Percentiles rank a stretch among this genome's conserved stretches.
Evolutionary conservation across 768 basidiomycete species (phyloP).

Genomic region (Neoboletus brunneissimus): DNA sequence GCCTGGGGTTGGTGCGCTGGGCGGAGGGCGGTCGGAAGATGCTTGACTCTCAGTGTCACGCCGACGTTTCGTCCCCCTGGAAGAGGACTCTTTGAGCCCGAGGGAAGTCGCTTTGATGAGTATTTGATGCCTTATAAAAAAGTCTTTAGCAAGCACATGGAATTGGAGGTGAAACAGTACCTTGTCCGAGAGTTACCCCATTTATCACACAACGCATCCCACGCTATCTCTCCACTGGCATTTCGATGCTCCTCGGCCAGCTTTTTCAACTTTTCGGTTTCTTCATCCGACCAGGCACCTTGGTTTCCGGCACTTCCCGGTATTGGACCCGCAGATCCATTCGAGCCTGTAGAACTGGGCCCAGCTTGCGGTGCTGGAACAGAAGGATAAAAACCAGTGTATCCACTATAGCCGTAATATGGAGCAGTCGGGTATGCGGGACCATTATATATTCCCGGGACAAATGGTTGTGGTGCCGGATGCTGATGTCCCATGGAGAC

Average conservation of each 20-base stretch:
- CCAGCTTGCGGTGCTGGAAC: slow-evolving; percentile 23
- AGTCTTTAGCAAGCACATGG: slow-evolving; percentile 3
- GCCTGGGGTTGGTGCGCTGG: slow-evolving; percentile 20
- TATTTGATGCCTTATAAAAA: slow-evolving; percentile 67
- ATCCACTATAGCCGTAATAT: slow-evolving; percentile 57
- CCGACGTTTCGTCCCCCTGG: slow-evolving; percentile 58
- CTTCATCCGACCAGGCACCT: slow-evolving; percentile 78
- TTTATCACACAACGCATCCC: slow-evolving; percentile 73
- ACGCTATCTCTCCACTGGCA: slow-evolving; percentile 53
- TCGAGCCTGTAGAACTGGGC: slow-evolving; percentile 27
- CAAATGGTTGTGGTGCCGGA: slow-evolving; percentile 44
- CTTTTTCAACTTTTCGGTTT: slow-evolving; percentile 63
- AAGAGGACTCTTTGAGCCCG: slow-evolving; percentile 74
- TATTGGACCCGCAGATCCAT: slow-evolving; percentile 15
- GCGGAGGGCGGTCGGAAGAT: slow-evolving; percentile 24
- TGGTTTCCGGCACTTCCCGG: slow-evolving; percentile 47
- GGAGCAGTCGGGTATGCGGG: slow-evolving; percentile 58
- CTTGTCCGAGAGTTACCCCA: slow-evolving; percentile 75
- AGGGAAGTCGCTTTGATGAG: slow-evolving; percentile 77
- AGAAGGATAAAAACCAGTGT: slow-evolving; percentile 33
- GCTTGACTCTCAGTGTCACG: slow-evolving; percentile 41
- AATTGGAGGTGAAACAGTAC: slow-evolving; percentile 35
- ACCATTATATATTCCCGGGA: slow-evolving; percentile 31
- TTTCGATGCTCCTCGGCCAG: slow-evolving; percentile 66
- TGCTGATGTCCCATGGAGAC: slow-evolving; percentile 62